Conservation (phyloP, 1,284 basidiomycete species). For the Pterulicium gracile region DNA sequence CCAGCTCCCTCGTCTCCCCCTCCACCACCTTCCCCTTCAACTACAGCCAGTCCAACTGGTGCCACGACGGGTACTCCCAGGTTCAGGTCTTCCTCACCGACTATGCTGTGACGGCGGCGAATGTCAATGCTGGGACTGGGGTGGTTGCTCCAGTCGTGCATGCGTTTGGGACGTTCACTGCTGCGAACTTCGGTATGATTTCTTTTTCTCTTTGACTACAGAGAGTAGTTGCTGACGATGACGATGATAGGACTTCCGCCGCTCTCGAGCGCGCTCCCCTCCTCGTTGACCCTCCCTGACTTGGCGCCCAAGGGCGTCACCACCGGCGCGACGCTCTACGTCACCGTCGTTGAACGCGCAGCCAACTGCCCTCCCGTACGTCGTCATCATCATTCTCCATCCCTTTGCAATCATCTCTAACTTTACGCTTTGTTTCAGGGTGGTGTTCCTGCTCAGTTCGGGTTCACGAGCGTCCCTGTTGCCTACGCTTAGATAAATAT, state of each 20-base stretch:
- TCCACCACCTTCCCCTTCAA: background rate
- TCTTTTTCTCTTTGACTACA: background rate
- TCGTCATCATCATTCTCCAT: background rate
- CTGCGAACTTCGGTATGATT: background rate
- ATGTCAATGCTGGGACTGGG: background rate
- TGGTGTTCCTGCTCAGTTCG: background rate
- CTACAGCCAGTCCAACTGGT: background rate
- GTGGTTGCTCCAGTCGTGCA: background rate
- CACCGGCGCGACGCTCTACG: background rate
- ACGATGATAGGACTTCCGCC: background rate
- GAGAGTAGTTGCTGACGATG: background rate
- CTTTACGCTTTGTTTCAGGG: background rate
- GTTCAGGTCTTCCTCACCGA: background rate
- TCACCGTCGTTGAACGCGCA: background rate
- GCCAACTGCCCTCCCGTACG: background rate
- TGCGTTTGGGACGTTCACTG: background rate
- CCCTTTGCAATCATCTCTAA: background rate
- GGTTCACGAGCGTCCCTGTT: background rate
- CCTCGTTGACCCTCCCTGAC: background rate
- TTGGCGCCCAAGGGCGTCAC: background rate
- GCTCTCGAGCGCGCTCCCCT: background rate
- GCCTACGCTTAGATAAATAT: background rate
- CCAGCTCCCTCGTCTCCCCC: background rate
- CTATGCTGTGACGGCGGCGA: background rate
- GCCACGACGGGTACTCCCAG: background rate